Base-by-base conservation (phyloP, 1,284 basidiomycete species). In the Phylloboletellus chloephorus region DNA sequence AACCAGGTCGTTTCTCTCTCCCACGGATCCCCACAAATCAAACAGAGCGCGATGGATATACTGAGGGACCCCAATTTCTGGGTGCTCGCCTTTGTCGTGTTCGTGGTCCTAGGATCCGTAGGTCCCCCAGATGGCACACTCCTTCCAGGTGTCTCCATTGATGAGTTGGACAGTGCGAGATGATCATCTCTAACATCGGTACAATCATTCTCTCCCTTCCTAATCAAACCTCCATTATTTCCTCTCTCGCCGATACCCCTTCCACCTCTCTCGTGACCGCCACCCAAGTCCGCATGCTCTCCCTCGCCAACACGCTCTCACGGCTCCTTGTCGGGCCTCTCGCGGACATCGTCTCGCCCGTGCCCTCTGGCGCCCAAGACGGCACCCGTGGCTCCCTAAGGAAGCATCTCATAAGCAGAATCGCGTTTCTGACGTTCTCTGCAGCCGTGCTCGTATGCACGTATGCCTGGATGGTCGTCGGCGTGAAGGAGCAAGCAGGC, bases 101-200 rank as follows among this genome's bases (percentile, higher is more conserved):
- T 76, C 2, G 55, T 78, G 15, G 67, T 72, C n/a, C 67, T 83
- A 20, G 84, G 84, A 31, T 69, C 74, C 22, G 83, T 86, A 51
- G 65, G 82, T 69, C 9, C 3, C 10, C 15, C 11, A 2, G 7
- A 2, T 12, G 9, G 13, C 7, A 19, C 11, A 10, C 19, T 17
- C 13, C 17, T 38, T 25, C n/a, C 5, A 15, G 7, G 10, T 21
- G 8, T 41, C 34, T 26, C 25, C 13, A 43, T 32, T 41, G 15
- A 40, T 21, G 7, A 6, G 6, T 31, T 37, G 35, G 26, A 9
- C 42, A 88, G 86, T 76, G 78, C 35, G 85, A 88, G 61, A 88
- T 87, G 85, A 71, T 88, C 16, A 79, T 88, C 22, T 78, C 82
- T 8, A 88, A 86, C 52, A 78, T 88, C 34, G 85, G 83, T 20